phyloP scores from a whole-genome alignment of 202 grass and related monocot species.

The Carex sylvatica region DNA sequence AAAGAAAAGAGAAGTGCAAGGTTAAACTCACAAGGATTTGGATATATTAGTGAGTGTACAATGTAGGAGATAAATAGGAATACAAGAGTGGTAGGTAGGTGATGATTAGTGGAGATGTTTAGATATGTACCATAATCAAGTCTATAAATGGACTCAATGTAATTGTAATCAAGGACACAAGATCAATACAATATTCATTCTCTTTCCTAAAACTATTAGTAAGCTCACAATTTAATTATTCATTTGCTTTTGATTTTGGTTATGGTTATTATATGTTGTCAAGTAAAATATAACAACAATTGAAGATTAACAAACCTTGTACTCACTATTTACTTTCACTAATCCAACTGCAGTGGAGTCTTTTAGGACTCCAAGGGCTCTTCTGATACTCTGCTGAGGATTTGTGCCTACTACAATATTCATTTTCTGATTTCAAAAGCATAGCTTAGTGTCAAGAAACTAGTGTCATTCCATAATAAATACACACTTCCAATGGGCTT shows the following conservation, averaged over 20 bases:
- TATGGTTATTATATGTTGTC: not conserved
- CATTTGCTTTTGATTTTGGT: not conserved
- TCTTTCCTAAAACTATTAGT: no score
- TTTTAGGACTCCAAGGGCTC: constrained; percentile 44
- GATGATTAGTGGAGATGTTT: no score
- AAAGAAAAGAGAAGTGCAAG: not conserved
- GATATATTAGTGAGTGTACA: no score
- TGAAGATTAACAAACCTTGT: constrained; percentile 33
- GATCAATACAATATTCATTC: no score
- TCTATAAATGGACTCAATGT: no score
- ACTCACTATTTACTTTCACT: constrained; percentile 49
- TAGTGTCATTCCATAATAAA: not conserved
- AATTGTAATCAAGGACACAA: no score
- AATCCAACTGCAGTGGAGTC: constrained; percentile 43
- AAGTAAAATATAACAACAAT: not conserved
- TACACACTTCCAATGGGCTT: not conserved
- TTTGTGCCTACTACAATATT: constrained; percentile 26
- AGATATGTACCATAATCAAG: no score
- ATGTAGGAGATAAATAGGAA: no score
- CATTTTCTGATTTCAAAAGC: constrained; percentile 11
- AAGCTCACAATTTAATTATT: not conserved
- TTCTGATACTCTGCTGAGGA: constrained; percentile 45
- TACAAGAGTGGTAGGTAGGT: no score
- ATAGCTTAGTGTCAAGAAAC: not conserved
- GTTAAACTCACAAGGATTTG: no score